Conservation (phyloP, 2,329 filamentous ascomycete species). For the Fusarium secorum region DNA sequence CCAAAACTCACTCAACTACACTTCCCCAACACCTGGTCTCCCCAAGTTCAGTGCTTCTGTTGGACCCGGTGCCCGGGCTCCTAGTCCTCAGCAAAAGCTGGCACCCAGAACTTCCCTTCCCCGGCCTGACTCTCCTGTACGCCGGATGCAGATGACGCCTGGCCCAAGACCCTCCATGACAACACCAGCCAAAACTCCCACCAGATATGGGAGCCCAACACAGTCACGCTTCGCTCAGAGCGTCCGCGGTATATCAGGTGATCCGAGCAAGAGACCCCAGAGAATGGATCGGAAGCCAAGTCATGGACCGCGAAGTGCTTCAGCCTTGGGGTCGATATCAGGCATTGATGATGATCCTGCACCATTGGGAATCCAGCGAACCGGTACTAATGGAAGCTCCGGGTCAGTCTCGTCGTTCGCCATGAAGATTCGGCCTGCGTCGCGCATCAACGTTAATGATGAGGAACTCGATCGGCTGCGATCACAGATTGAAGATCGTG, state of each 20-base stretch:
- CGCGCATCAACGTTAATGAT: slow-evolving; percentile 63
- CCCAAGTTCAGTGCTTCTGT: slow-evolving; percentile 90
- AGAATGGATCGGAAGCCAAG: slow-evolving; percentile 59
- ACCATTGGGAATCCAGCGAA: slow-evolving; percentile 60
- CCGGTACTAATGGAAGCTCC: slow-evolving; percentile 61
- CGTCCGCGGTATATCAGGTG: slow-evolving; percentile 66
- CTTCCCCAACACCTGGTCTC: slow-evolving; percentile 70
- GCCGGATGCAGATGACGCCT: slow-evolving; percentile 71
- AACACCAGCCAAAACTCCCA: slow-evolving; percentile 55
- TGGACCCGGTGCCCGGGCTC: slow-evolving; percentile 71
- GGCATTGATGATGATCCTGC: slow-evolving; percentile 67
- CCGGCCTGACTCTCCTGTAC: slow-evolving; percentile 85
- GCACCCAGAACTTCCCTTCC: slow-evolving; percentile 76
- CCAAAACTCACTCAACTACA: slow-evolving; percentile 67
- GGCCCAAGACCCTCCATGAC: slow-evolving; percentile 63
- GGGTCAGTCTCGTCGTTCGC: slow-evolving; percentile 64
- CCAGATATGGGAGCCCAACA: slow-evolving; percentile 54
- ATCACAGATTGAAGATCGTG: slow-evolving; percentile 80
- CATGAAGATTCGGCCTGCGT: slow-evolving; percentile 61
- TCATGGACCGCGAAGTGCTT: slow-evolving; percentile 65
- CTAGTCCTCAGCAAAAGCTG: slow-evolving; percentile 76
- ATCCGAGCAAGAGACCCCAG: slow-evolving; percentile 65
- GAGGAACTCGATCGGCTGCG: slow-evolving; percentile 79
- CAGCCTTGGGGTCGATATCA: slow-evolving; percentile 62
- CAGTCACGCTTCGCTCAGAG: slow-evolving; percentile 68